phyloP scores from a whole-genome alignment of 192 early-diverging fungal species.

The Coemansia guatemalensis region DNA sequence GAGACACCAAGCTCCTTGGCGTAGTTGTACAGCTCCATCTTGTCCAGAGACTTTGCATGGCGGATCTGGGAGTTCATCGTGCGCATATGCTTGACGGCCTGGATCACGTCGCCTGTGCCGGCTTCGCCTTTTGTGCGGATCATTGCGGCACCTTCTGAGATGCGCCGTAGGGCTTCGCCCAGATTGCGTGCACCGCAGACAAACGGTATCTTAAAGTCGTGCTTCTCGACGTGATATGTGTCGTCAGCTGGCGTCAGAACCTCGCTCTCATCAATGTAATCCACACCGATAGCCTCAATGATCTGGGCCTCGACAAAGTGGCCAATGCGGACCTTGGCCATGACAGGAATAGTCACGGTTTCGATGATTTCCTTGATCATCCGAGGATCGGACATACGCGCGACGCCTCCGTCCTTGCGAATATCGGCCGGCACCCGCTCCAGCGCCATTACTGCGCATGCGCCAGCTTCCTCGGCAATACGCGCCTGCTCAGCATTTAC shows the following conservation, averaged over 20 bases:
- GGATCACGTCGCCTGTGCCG: conserved; percentile 96
- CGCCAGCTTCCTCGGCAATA: conserved; percentile 97
- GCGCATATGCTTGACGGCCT: conserved; percentile 95
- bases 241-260: conserved; percentile 97
- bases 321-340: conserved; percentile 98
- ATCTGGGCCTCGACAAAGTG: conserved; percentile 99
- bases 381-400: conserved; percentile 97
- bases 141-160: conserved; percentile 97
- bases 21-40: conserved; percentile 91
- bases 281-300: conserved; percentile 84
- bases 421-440: conserved; percentile 99
- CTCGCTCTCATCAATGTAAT: conserved; percentile 98
- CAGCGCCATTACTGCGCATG: conserved; percentile 95
- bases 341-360: conserved; percentile 97
- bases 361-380: conserved; percentile 96
- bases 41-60: conserved; percentile 77
- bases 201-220: conserved; percentile 89
- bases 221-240: conserved; percentile 93
- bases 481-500: conserved; percentile 96
- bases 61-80: conserved; percentile 86
- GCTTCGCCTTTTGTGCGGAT: conserved; percentile 99
- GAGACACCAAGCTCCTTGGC: conserved; percentile 97
- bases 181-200: conserved; percentile 97
- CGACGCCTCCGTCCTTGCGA: conserved; percentile 91
- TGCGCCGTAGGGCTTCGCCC: conserved; percentile 94